Evolutionary conservation across 768 basidiomycete species (phyloP), one percentile per base, ranked within the genome.

Genomic region (Russula sp.): DNA sequence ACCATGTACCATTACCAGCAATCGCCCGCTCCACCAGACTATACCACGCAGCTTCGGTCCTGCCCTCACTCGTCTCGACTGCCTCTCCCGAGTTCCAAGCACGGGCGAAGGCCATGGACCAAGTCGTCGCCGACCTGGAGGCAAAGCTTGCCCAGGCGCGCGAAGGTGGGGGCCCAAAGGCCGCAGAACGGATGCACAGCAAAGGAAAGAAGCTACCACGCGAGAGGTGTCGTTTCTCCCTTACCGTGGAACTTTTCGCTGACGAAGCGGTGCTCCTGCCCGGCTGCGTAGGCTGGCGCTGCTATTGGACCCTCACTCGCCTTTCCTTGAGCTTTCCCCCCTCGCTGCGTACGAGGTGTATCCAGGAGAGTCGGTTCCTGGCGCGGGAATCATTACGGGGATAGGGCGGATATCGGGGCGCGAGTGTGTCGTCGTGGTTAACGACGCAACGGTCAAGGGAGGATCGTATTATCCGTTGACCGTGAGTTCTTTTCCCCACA

Each of bases 401-500:
- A 75, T 78, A 44, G 79, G 79, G 2, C 78, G 89, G 35, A 84
- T 94, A 44, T 81, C 86, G 27, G 92, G 92, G 0, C 77, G 82
- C 62, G 91, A 95, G 73, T 94, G 91, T 70, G 85, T 97, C 66
- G 75, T 98, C 5, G 86, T 96, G 5, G 89, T 91, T n/a, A 98
- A 97, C 73, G 94, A 98, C 71, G 88, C 94, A 37, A 94, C 91
- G 7, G 91, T 94, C 32, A 94, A 94, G 73, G 94, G 94, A 14
- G 94, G 94, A 8, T 90, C 90, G 0, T 96, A 96, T 73, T 92
- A 93, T 71, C 94, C 92, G 22, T 74, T 94, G 55, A 94, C 91
- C 16, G 91, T 85, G 64, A 61, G 79, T 70, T 1, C 32, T 20
- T 11, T 49, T 39, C 11, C 37, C 27, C 40, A n/a, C 32, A 32